Evolutionary conservation across 2,329 filamentous ascomycete species (phyloP).

Genomic region (Chaetomium olivaceum): DNA sequence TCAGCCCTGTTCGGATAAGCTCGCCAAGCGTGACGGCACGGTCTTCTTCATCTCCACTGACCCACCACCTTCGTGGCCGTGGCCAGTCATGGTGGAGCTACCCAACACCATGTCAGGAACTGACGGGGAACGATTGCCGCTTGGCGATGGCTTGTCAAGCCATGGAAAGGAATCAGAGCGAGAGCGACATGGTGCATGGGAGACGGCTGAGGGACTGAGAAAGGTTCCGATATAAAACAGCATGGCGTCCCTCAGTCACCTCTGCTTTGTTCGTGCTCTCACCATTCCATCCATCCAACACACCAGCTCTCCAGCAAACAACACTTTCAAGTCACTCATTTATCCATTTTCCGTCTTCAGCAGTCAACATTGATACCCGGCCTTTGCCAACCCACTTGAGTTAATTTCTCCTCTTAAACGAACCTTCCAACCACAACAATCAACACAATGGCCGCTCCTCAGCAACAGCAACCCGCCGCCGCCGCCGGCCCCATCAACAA

Average conservation of each 20-base stretch:
- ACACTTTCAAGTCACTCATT: constrained; percentile 23
- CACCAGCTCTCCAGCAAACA: not conserved
- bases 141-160: not conserved
- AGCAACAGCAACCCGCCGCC: constrained; percentile 23
- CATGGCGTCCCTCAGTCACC: not conserved
- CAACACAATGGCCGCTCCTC: constrained; percentile 30
- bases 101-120: not conserved
- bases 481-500: constrained; percentile 43
- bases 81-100: not conserved
- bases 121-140: not conserved
- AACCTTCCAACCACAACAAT: not conserved
- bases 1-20: constrained; percentile 20
- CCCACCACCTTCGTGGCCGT: constrained; percentile 4
- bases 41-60: constrained; percentile 21
- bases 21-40: constrained; percentile 9
- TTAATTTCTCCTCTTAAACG: not conserved
- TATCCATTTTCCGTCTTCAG: not conserved
- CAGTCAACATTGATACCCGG: constrained; percentile 11
- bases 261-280: constrained; percentile 3
- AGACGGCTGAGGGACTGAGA: not conserved
- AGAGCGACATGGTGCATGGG: not conserved
- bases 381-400: not conserved
- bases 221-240: not conserved
- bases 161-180: not conserved
- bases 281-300: constrained; percentile 6